Evolutionary conservation across 441 rosid species (phyloP), one percentile per base, ranked within the genome.

Genomic region (Jatropha podagrica): DNA sequence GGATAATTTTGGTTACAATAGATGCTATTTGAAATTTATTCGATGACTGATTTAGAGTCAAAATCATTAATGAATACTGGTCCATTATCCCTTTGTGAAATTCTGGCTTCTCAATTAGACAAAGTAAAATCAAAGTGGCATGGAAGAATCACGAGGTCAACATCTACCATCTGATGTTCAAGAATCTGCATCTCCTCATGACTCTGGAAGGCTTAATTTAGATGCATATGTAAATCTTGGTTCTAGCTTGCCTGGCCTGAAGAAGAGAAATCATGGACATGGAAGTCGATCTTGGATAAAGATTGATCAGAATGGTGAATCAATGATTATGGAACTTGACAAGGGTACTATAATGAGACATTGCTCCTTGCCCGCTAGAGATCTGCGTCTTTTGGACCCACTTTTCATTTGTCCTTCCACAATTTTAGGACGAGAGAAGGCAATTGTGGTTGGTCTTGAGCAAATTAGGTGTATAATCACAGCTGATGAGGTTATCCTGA

Each of bases 381-480:
- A 96, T 83, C 84, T 96, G 65, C 84, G 99, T 75, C 98, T 95
- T 64, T 85, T 95, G 70, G 99, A 95, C 78, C 99, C 99, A 73
- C 84, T 95, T 83, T 95, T 95, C 82, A 95, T 95, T 51, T 95
- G 92, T 77, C 96, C 97, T 5, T 92, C 98, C 5, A 87, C 97
- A 40, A 89, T 95, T 75, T 81, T 95, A 75, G 95, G 99, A 54
- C 88, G 98, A 63, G 99, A 93, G 88, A 95, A 88, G 81, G 98
- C 95, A 14, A 90, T 95, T 80, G 98, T 95, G 64, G 95, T 91
- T 20, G 93, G 90, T 77, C 97, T 95, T 75, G 98, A 91, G 78
- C 93, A 93, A 83, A 90, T 95, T 77, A 87, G 99, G 75, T 93
- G 99, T 75, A 89, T 95, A 71, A 95, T 95, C 76, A 93, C 97